Evolutionary conservation across 2,329 filamentous ascomycete genomes (phyloP), one percentile per base, ranked within the genome.

Genomic region (Penicillium sclerotiorum): DNA sequence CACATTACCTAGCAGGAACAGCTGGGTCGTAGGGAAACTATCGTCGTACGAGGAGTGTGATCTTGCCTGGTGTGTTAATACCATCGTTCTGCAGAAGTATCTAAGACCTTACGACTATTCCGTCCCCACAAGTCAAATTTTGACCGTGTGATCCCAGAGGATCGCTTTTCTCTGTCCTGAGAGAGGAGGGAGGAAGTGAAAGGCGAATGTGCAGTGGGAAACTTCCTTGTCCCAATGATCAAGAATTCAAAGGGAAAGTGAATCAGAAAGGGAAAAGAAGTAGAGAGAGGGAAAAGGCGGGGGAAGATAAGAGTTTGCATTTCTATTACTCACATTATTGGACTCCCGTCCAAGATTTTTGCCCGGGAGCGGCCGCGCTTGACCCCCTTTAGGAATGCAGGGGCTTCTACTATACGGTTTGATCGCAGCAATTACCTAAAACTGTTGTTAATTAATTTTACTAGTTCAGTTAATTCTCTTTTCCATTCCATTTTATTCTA

Each of bases 11-110:
- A 96, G 81, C 15, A 96, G 74, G 61, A 93, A 91, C 21, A 96
- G 84, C 70, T 96, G 92, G 20, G 84, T 74, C 7, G 88, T 84
- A 4, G 91, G 92, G 65, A 96, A 96, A 63, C 84, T 84, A 74
- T 90, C 81, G 59, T 84, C 80, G 33, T 46, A 18, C 72, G 87
- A 80, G 74, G 80, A 80, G 68, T 73, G 73, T 73, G 70, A 67
- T 75, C 74, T 81, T 81, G 70, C 70, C 73, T 74, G 71, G 63
- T 64, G 78, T 73, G 80, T 84, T 77, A 84, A 82, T 80, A 75
- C 76, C 80, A 83, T 83, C 57, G 76, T 78, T 23, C 74, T 73
- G 68, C 59, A 61, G 70, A 70, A 70, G 58, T 68, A 72, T 70
- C 63, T 66, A 73, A 77, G 68, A 71, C 66, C 80, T 82, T 82